Conservation (phyloP, 441 rosid genomes). For the Lepidium campestre region DNA sequence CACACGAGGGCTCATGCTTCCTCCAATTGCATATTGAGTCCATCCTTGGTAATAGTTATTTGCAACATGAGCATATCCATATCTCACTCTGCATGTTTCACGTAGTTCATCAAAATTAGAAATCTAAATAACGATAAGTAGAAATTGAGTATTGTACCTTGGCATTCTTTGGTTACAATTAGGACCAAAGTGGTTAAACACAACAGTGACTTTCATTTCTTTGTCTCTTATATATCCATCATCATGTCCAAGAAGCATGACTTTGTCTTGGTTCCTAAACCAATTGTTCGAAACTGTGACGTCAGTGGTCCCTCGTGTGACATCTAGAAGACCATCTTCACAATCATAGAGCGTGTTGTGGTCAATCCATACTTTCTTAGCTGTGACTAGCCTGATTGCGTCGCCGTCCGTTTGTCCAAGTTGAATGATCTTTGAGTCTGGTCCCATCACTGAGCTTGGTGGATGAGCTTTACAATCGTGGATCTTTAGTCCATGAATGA, state of each 20-base stretch:
- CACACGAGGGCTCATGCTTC: constrained; percentile 77
- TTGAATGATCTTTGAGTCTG: constrained; percentile 32
- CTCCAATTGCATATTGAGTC: constrained; percentile 80
- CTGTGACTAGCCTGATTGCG: constrained; percentile 56
- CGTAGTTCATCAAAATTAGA: background rate
- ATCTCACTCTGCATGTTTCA: constrained; percentile 42
- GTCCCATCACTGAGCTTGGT: constrained; percentile 55
- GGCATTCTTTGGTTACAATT: constrained; percentile 91
- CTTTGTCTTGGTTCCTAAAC: constrained; percentile 82
- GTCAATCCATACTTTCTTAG: constrained; percentile 73
- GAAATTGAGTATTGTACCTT: constrained; percentile 32
- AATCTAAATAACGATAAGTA: background rate
- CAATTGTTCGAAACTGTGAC: constrained; percentile 75
- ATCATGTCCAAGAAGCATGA: constrained; percentile 81
- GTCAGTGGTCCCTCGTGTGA: constrained; percentile 57
- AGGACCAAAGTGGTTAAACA: constrained; percentile 80
- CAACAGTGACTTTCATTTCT: constrained; percentile 70
- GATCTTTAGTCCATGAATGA: constrained; percentile 66
- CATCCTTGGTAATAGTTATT: constrained; percentile 80
- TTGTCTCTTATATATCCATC: constrained; percentile 55
- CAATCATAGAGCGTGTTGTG: constrained; percentile 67
- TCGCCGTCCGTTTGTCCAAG: constrained; percentile 61
- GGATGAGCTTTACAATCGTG: constrained; percentile 55
- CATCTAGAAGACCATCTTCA: constrained; percentile 76
- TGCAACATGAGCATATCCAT: constrained; percentile 71